Conservation (phyloP, 1,284 basidiomycete genomes). For the Trichosporon sp. region DNA sequence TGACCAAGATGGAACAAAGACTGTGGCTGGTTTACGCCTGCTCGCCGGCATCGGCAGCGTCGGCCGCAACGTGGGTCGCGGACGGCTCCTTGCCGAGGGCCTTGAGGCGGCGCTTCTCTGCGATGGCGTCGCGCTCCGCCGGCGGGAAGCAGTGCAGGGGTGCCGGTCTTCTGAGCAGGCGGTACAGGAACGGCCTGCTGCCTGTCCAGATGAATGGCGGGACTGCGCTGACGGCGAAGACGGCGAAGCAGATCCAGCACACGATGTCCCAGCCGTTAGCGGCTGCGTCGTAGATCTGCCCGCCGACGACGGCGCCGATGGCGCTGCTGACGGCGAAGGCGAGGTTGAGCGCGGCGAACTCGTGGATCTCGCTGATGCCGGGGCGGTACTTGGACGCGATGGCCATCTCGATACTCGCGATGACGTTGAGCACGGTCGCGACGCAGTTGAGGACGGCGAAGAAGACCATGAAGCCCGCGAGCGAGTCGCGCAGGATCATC, state of each 20-base stretch:
- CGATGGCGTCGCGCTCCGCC: background rate
- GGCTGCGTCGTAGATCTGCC: constrained; percentile 43
- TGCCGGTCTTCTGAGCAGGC: constrained; percentile 8
- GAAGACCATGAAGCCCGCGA: constrained; percentile 61
- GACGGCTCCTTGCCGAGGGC: background rate
- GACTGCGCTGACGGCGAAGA: constrained; percentile 7
- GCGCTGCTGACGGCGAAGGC: constrained; percentile 35
- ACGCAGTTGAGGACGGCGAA: constrained; percentile 55
- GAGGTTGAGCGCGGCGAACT: constrained; percentile 46
- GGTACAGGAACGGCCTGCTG: constrained; percentile 11
- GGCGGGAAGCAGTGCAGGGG: constrained; percentile 8
- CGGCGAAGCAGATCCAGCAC: constrained; percentile 31
- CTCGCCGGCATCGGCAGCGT: background rate
- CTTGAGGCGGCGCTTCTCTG: background rate
- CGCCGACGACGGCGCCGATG: constrained; percentile 39
- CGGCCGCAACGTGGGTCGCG: no score
- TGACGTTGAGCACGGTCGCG: constrained; percentile 15
- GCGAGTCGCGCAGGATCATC: constrained; percentile 55
- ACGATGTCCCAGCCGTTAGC: constrained; percentile 37
- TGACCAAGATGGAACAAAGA: background rate
- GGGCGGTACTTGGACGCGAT: constrained; percentile 9
- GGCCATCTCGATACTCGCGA: constrained; percentile 20
- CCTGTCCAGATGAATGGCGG: constrained; percentile 17
- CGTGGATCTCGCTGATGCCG: constrained; percentile 43
- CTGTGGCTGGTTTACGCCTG: background rate